Evolutionary conservation across 768 basidiomycete species (phyloP), one percentile per base, ranked within the genome.

Genomic region (Chalciporus chontae): DNA sequence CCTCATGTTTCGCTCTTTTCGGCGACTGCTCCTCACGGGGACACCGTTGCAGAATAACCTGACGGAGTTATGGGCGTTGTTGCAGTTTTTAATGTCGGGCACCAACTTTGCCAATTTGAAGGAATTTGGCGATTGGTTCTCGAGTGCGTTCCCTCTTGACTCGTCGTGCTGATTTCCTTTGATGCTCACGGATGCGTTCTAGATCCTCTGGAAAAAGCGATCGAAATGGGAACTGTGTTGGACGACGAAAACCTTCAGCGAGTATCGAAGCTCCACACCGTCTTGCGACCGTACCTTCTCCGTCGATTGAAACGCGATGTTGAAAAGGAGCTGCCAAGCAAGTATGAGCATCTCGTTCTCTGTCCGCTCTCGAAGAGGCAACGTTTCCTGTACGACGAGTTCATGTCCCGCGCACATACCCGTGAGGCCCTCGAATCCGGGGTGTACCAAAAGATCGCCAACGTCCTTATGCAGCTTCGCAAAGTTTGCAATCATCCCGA

Each of bases 251-350:
- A 83, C 0, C 73, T 88, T 69, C 87, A 87, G 56, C 87, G 90
- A 5, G 83, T 95, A 8, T 71, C 84, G 24, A 93, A 94, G 59
- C 76, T 96, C n/a, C 94, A 96, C 61, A 86, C 83, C 0, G 94
- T 99, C 42, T 73, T 99, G n/a, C 86, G 94, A 27, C 96, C 96
- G 0, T 98, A 96, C 70, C 80, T 98, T 17, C 83, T 98, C 10
- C 86, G 96, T 11, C 84, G 96, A n/a, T 77, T 98, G 51, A 98
- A 99, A 67, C 83, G 88, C n/a, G 94, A 98, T 61, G 96, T 99
- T 14, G 94, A 97, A 71, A 92, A 90, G 67, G 88, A 93, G 57
- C 74, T 99, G 5, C 96, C 96, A 0, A 91, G 86, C 71, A 96
- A 96, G 62, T 90, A 80, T 61, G 94, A 95, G 53, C 93, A 96